Base-by-base conservation (phyloP, 495 filamentous ascomycete genomes). In the Aspergillus baeticus region DNA sequence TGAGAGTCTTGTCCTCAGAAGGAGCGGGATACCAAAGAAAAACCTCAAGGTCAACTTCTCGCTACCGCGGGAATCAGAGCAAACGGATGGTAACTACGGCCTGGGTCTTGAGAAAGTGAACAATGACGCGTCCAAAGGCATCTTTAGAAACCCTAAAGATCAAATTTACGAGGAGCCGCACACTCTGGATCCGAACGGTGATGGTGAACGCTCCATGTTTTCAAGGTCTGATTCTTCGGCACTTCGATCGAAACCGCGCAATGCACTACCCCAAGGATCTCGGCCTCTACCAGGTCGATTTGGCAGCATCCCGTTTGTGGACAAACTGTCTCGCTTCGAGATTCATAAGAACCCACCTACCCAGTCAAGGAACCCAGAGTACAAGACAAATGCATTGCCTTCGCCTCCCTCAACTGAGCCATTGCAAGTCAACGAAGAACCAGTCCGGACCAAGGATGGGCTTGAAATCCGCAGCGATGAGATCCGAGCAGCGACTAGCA, bases 141-240 rank as follows among this genome's bases (percentile, higher is more conserved):
- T 80, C 4, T 81, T 81, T 55, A 67, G 70, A 21, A 81, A 82
- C 42, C 79, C 88, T 4, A 82, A 87, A 29, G 90, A 95, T 57
- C 85, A 92, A 59, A 96, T 96, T 47, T 96, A 89, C 74, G 91
- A 96, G 69, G 92, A 96, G 59, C 86, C 88, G 2, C 81, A 86
- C 50, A 73, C 77, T 41, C 51, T 68, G 31, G 58, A 56, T 21
- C 59, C 50, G 15, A 64, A 63, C 22, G 59, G 69, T 62, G 61
- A 74, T 61, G 55, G 73, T 8, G 37, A 43, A 63, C 48, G 74
- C 5, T 63, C 64, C 41, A 58, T 64, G 41, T 72, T 75, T 45
- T 68, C 70, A 13, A 64, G 55, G 45, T 69, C 70, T 3, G 71
- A 75, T 29, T 80, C 79, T 10, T 83, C 83, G 29, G 81, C 86